Evolutionary conservation across 306 rosid genomes (phyloP).

Genomic region (Citrullus amarus): DNA sequence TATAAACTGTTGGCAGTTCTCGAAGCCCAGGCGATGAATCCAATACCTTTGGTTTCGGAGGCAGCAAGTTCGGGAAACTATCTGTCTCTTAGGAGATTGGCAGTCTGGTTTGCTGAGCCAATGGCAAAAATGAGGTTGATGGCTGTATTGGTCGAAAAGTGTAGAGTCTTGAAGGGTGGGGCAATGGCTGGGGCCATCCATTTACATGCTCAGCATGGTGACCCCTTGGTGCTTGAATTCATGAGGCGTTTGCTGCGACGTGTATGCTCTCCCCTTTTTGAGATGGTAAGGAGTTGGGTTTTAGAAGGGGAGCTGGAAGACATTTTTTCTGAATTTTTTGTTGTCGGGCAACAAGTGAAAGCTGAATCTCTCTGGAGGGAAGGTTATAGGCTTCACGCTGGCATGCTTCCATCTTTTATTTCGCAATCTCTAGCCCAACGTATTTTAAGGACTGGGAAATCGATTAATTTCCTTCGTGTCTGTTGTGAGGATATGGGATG

Average conservation of each 20-base stretch:
- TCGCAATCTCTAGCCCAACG: slow-evolving; percentile 85
- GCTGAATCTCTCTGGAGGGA: slow-evolving; percentile 98
- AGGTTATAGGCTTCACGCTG: slow-evolving; percentile 72
- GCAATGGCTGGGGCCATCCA: slow-evolving; percentile 91
- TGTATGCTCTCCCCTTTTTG: slow-evolving; percentile 84
- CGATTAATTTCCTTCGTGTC: slow-evolving; percentile 86
- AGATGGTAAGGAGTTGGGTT: slow-evolving; percentile 92
- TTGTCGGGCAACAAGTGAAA: slow-evolving; percentile 85
- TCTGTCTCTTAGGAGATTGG: slow-evolving; percentile 71
- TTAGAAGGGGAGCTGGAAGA: slow-evolving; percentile 94
- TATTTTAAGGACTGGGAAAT: slow-evolving; percentile 90
- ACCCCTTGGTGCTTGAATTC: slow-evolving; percentile 82
- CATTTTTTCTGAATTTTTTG: slow-evolving; percentile 72
- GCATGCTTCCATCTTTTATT: slow-evolving; percentile 93
- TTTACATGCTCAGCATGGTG: slow-evolving; percentile 89
- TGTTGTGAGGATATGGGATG: slow-evolving; percentile 95
- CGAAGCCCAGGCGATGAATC: slow-evolving; percentile 71
- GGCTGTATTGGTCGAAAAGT: slow-evolving; percentile 91
- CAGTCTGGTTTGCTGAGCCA: slow-evolving; percentile 93
- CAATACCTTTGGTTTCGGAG: slow-evolving; percentile 67
- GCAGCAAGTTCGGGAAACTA: slow-evolving; percentile 50
- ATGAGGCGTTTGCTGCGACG: slow-evolving; percentile 65
- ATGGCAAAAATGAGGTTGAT: slow-evolving; percentile 82
- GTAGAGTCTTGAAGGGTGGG: slow-evolving; percentile 77
- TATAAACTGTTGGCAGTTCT: slow-evolving; percentile 86